phyloP scores from a whole-genome alignment of 768 basidiomycete species.

The Gelatoporia subvermispora region DNA sequence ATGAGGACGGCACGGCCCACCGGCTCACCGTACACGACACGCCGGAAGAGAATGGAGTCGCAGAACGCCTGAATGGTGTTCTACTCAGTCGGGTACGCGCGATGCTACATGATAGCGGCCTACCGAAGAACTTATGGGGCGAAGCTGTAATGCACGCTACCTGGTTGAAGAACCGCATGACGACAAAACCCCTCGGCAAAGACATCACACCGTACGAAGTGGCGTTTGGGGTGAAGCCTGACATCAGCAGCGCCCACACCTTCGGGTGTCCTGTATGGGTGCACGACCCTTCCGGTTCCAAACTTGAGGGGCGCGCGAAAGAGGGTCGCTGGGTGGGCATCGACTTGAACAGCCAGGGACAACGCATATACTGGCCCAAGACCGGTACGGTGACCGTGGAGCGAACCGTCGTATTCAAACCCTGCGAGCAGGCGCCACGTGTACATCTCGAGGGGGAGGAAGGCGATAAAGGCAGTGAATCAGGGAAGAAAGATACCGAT shows the following conservation, averaged over 20 bases:
- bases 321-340: slow-evolving; percentile 29
- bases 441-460: too few species aligned
- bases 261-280: slow-evolving; percentile 8
- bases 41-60: too few species aligned
- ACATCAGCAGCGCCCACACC: not conserved
- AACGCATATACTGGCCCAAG: too few species aligned
- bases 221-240: not conserved
- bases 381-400: slow-evolving; percentile 21
- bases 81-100: not conserved
- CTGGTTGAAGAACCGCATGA: slow-evolving; percentile 32
- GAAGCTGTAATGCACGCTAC: slow-evolving; percentile 29
- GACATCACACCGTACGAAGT: slow-evolving; percentile 19
- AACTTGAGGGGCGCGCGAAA: slow-evolving; percentile 7
- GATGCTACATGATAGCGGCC: slow-evolving; percentile 4
- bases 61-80: slow-evolving; percentile 14
- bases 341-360: slow-evolving; percentile 13
- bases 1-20: too few species aligned
- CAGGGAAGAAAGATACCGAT: too few species aligned
- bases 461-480: too few species aligned
- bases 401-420: slow-evolving; percentile 22
- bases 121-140: too few species aligned
- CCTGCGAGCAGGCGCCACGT: too few species aligned
- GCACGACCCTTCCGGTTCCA: slow-evolving; percentile 2
- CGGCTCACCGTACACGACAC: too few species aligned
- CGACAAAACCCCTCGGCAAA: slow-evolving; percentile 21